Percentiles rank a stretch among this genome's conserved stretches.
Conservation (phyloP, 345 rosid genomes). For the Heritiera fomes region DNA sequence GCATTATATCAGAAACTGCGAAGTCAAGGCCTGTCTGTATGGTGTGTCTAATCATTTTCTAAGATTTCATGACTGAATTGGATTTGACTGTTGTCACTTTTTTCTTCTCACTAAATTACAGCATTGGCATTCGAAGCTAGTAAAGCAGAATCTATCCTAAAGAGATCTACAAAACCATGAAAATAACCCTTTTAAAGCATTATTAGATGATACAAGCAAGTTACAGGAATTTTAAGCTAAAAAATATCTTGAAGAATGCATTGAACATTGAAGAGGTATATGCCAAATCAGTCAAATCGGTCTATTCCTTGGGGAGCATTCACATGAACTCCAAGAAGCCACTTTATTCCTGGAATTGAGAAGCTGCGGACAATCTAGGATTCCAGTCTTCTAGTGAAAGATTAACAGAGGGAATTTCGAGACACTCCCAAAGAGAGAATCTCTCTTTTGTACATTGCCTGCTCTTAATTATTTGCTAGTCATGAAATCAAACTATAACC, state of each 20-base stretch:
- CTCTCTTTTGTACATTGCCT: background rate
- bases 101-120: background rate
- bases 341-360: background rate
- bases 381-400: background rate
- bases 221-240: background rate
- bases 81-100: background rate
- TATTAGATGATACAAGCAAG: background rate
- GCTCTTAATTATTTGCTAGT: background rate
- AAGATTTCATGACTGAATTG: background rate
- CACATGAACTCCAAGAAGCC: background rate
- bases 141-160: background rate
- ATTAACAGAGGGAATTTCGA: background rate
- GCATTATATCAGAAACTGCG: background rate
- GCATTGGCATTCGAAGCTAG: background rate
- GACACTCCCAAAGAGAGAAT: background rate
- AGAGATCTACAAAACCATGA: background rate
- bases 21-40: constrained; percentile 2
- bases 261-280: background rate
- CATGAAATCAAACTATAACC: background rate
- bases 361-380: background rate
- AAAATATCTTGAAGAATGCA: background rate
- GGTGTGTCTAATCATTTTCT: background rate
- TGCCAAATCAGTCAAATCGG: background rate
- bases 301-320: background rate
- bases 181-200: background rate